These are phyloP conservation scores for Ophiostoma populinum DNA, from an alignment of 2,329 filamentous ascomycete genomes.

Conservation along the genomic window DNA sequence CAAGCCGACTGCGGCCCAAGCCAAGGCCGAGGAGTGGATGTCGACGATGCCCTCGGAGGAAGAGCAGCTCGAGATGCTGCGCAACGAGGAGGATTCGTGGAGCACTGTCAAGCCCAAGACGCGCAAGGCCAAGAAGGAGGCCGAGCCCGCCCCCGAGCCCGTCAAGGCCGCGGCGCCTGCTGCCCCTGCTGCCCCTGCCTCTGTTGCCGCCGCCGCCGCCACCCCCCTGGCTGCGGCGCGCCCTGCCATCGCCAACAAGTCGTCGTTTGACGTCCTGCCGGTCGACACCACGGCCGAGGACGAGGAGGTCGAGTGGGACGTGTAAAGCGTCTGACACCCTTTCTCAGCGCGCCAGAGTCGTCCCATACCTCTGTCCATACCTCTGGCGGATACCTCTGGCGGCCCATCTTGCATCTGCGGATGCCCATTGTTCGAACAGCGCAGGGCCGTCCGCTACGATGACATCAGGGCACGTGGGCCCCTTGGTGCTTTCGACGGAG, in stretches of 20 bases:
- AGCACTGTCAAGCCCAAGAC: constrained; percentile 35
- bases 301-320: constrained; percentile 35
- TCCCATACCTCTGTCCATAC: too few relatives aligned
- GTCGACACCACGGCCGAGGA: constrained; percentile 23
- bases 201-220: constrained; percentile 14
- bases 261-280: constrained; percentile 32
- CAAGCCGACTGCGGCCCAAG: constrained; percentile 15
- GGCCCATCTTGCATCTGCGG: not conserved
- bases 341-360: too few relatives aligned
- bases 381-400: too few relatives aligned
- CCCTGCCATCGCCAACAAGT: constrained; percentile 21
- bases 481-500: too few relatives aligned
- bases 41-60: constrained; percentile 40
- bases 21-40: constrained; percentile 27
- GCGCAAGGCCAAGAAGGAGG: constrained; percentile 25
- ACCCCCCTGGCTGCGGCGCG: constrained; percentile 12
- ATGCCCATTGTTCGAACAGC: too few relatives aligned
- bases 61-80: constrained; percentile 42
- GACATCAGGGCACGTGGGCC: too few relatives aligned
- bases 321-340: too few relatives aligned
- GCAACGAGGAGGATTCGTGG: constrained; percentile 37
- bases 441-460: too few relatives aligned
- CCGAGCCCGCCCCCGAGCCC: constrained; percentile 18
- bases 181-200: constrained; percentile 10
- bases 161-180: constrained; percentile 12